Base-by-base conservation (phyloP, 2,329 filamentous ascomycete genomes). In the Monilinia vaccinii-corymbosi region DNA sequence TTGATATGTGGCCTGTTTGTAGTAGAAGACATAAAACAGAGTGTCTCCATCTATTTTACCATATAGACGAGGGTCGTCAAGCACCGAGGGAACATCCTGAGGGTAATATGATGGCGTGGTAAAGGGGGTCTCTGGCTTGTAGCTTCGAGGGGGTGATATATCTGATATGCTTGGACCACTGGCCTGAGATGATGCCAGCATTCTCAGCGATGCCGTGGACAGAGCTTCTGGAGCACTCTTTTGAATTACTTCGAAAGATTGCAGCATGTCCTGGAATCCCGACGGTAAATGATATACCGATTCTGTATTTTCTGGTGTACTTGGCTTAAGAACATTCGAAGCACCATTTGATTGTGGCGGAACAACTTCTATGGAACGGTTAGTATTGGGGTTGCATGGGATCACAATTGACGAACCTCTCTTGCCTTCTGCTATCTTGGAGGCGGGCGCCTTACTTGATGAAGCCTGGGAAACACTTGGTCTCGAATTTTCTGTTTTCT, bases 21-120 rank as follows among this genome's bases (percentile, higher is more conserved):
- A 99, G 79, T 99, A 99, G 76, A 99, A 99, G 49, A 96, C 89
- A 76, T 99, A 99, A 76, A 99, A 99, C 11, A 99, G 80, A 34
- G 93, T 96, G 71, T 99, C 94, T 0, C 92, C 91, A 70, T 99
- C 94, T 62, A 99, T 93, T 61, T 90, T 83, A 31, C 83, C 83
- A 75, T 97, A 99, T 63, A 99, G 76, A 50, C 89, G 81, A 38
- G 91, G 89, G 73, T 99, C 91, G 68, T 97, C 91, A 68, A 97
- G 93, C 65, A 97, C 91, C 2, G 88, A 78, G 46, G 97, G 79
- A n/a, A 92, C 88, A 71, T 97, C 91, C 71, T 95, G 91, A 8
- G 94, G 94, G 73, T 96, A 99, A 67, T 94, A 89, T 9, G 89
- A 79, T 3, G 86, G 86, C 6, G 88, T 88, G 68, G 87, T 85